Percentiles rank a stretch among this genome's conserved stretches.
These are phyloP conservation scores for Coemansia sp. DNA, from an alignment of 192 early-diverging fungal genomes.

Conservation along the genomic window DNA sequence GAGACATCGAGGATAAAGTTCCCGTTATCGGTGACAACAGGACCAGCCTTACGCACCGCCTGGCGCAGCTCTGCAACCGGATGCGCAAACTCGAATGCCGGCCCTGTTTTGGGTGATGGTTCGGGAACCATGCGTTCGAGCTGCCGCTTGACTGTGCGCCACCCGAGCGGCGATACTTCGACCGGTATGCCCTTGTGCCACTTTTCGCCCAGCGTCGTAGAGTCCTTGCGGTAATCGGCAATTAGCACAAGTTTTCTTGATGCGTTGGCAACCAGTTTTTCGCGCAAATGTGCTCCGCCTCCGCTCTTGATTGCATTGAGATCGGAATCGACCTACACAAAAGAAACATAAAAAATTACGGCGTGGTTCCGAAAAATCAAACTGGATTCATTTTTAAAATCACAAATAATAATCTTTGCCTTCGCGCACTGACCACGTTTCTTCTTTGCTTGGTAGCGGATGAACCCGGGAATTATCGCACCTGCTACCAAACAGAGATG, in stretches of 20 bases:
- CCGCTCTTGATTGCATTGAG: constrained; percentile 96
- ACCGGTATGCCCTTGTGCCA: constrained; percentile 91
- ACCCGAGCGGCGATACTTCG: constrained; percentile 86
- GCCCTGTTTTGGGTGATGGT: constrained; percentile 5
- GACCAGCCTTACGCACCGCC: constrained; percentile 87
- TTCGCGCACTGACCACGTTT: background rate
- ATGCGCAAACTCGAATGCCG: constrained; percentile 32
- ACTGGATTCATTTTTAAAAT: background rate
- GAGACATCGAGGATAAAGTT: constrained; percentile 89
- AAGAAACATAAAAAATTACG: background rate
- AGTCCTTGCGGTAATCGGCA: constrained; percentile 89
- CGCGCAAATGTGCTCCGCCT: constrained; percentile 90
- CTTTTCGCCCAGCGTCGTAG: constrained; percentile 71
- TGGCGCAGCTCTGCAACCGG: constrained; percentile 72
- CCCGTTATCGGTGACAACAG: constrained; percentile 91
- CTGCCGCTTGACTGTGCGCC: constrained; percentile 61
- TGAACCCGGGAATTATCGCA: background rate
- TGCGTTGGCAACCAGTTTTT: constrained; percentile 87
- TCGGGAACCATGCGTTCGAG: constrained; percentile 48
- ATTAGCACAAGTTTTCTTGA: constrained; percentile 84
- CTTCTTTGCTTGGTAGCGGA: background rate
- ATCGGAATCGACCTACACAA: constrained; percentile 67
- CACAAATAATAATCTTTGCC: background rate
- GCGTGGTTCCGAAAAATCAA: background rate
- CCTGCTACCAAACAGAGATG: background rate